Evolutionary conservation across 192 early-diverging fungal genomes (phyloP).

Genomic region (Entomortierella lignicola): DNA sequence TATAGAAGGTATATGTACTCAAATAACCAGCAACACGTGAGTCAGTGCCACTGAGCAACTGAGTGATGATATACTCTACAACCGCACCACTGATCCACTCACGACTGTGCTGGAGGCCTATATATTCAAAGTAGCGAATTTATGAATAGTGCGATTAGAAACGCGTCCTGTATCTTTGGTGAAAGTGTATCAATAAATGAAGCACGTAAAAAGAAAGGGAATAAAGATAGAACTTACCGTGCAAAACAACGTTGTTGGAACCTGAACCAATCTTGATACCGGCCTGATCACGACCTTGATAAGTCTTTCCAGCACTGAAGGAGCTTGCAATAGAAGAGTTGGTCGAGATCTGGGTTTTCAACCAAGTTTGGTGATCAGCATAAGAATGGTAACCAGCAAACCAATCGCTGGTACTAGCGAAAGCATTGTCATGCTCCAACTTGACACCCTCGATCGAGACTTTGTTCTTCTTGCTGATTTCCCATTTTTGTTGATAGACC

Average conservation of each 20-base stretch:
- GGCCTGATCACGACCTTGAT: slow-evolving; percentile 22
- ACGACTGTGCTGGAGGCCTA: slow-evolving; percentile 61
- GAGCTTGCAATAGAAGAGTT: slow-evolving; percentile 11
- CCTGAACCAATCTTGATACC: slow-evolving; percentile 51
- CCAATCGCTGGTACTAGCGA: slow-evolving; percentile 17
- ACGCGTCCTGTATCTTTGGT: no score
- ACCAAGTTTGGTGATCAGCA: slow-evolving; percentile 35
- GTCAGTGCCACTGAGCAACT: slow-evolving; percentile 44
- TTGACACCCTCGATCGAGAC: slow-evolving; percentile 1
- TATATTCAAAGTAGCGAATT: neutral
- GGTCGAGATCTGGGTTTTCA: slow-evolving; percentile 27
- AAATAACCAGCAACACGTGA: slow-evolving; percentile 48
- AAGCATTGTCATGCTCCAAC: neutral
- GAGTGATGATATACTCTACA: slow-evolving; percentile 30
- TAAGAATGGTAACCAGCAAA: slow-evolving; percentile 38
- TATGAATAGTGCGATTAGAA: no score
- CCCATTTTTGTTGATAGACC: slow-evolving; percentile 15
- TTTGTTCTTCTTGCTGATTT: slow-evolving; percentile 13
- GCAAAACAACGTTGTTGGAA: slow-evolving; percentile 40
- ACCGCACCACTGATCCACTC: slow-evolving; percentile 61
- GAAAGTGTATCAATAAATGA: no score
- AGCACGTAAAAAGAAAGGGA: no score
- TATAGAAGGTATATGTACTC: slow-evolving; percentile 59
- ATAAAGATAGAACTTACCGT: slow-evolving; percentile 20
- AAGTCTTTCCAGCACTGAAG: slow-evolving; percentile 37